Conservation (phyloP, 2,329 filamentous ascomycete species). For the Huntiella moniliformis region DNA sequence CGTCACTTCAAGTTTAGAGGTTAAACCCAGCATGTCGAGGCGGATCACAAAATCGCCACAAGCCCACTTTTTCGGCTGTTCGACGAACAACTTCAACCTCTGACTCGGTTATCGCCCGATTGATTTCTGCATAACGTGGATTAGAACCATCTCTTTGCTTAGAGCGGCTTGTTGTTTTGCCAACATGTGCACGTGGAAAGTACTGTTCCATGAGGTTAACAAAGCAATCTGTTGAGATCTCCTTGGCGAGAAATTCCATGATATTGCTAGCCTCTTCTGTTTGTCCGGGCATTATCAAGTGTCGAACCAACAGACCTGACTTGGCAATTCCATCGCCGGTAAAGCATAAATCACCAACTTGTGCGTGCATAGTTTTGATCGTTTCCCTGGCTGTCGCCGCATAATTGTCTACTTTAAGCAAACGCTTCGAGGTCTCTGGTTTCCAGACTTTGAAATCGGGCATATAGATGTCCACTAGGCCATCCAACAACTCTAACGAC, state of each 20-base stretch:
- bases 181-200: constrained; percentile 61
- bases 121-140: constrained; percentile 58
- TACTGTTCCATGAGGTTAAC: constrained; percentile 86
- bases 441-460: constrained; percentile 78
- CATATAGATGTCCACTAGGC: constrained; percentile 71
- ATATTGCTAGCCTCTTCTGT: constrained; percentile 56
- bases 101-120: constrained; percentile 44
- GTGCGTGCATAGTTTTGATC: constrained; percentile 59
- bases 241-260: constrained; percentile 54
- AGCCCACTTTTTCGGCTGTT: constrained; percentile 50
- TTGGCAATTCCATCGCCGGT: constrained; percentile 66
- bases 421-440: constrained; percentile 41
- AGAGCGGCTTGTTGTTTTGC: constrained; percentile 37
- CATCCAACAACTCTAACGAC: constrained; percentile 54
- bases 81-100: constrained; percentile 48
- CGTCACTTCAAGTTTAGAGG: constrained; percentile 19
- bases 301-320: constrained; percentile 54
- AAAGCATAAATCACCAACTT: constrained; percentile 71
- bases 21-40: constrained; percentile 33
- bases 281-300: constrained; percentile 71
- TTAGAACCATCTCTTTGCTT: constrained; percentile 19
- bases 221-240: constrained; percentile 58
- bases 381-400: constrained; percentile 53
- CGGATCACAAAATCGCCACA: constrained; percentile 63
- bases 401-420: constrained; percentile 67